Base-by-base conservation (phyloP, 352 stramenopile genomes). In the Albugo laibachii region DNA sequence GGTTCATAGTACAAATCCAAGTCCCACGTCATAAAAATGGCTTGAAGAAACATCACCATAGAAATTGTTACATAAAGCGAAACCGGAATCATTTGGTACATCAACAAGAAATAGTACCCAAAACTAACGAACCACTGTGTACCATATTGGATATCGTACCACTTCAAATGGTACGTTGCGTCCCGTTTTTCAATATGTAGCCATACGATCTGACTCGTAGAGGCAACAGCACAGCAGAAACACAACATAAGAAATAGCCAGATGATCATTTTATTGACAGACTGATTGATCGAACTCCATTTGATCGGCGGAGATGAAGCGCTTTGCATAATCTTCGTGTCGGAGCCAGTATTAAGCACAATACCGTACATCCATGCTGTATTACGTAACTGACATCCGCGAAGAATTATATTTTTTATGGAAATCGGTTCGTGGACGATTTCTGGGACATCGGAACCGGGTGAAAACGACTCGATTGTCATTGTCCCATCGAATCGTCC, bases 31-130 rank as follows among this genome's bases (percentile, higher is more conserved):
- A 98, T 86, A 56, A 97, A 96, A 48, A 93, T 82, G 31, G 87
- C 74, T 60, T 97, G 86, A 45, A 91, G 83, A 49, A 97, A 93
- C 60, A 94, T 97, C 41, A 95, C 83, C 43, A 97, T 83, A 56
- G 95, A 92, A 14, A 98, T 92, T 0, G 89, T 97, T 36, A 99
- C 92, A 60, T 98, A 98, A 12, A 99, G 77, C 58, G 84, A 97
- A 24, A 98, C 74, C 13, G 95, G 95, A 27, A 99, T 93, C 69
- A 98, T 96, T 58, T 97, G 89, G 63, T 85, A 95, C 66, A 96
- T 89, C 38, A 98, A 70, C 15, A 97, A 68, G 27, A 98, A 85
- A 67, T 97, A 98, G 46, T 75, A 80, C 20, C 91, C 65, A 49
- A 95, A 84, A 13, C 84, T 61, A 14, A 82, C 50, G 36, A 96